Evolutionary conservation across 352 stramenopile genomes (phyloP), one percentile per base, ranked within the genome.

Genomic region (Peronosclerospora sorghi): DNA sequence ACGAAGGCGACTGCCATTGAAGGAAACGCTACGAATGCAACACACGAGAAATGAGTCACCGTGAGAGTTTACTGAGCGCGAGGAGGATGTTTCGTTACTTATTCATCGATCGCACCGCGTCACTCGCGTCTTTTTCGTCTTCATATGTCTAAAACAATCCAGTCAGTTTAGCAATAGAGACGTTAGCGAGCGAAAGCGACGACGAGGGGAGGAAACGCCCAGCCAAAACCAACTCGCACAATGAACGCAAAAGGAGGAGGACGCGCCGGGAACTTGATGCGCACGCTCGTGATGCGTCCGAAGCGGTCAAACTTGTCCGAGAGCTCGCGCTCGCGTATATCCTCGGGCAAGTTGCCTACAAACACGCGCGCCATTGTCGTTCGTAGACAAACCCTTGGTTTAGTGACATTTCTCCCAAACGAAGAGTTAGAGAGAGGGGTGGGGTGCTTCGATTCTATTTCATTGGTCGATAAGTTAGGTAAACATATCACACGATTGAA

Each of bases 301-400:
- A 66, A 82, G 45, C 56, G 57, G 45, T 62, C 51, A 37, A 89
- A 85, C 19, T 66, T 48, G 17, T 73, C 53, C 24, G 74, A 64
- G 32, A 86, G 55, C 2, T 85, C 69, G 28, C 48, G 59, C 53
- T 86, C 72, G 18, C 58, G 61, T 41, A 86, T 56, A 34, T 66
- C 48, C 1, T 66, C 48, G 39, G 77, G 72, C 44, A 89, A 36
- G 44, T 83, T 83, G 13, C 74, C 73, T 20, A 86, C 72, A 41
- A 67, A 77, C 41, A 77, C 59, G 15, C 66, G 66, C 34, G 51
- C 52, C 62, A 73, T 76, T 14, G 10, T 41, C 8, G 2, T 9
- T 26, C 20, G 5, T 14, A 20, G 27, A 26, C 40, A 43, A 27
- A 26, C 10, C 28, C 41, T 21, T 32, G 37, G 0, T 20, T 1